Conservation (phyloP, 352 stramenopile species). For the Phytophthora pinifolia region DNA sequence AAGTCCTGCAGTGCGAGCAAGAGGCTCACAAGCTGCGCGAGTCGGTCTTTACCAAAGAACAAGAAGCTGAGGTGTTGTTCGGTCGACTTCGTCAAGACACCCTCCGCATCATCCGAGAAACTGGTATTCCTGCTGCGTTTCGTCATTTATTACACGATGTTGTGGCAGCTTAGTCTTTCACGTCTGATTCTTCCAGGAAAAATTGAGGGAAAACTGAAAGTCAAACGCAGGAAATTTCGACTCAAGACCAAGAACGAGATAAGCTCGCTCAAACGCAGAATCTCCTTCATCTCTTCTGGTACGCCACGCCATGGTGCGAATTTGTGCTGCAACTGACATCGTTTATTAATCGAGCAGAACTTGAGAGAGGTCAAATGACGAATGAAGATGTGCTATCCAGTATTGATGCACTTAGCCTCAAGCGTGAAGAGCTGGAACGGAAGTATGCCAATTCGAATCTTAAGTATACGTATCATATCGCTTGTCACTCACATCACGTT, state of each 20-base stretch:
- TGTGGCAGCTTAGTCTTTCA: not conserved
- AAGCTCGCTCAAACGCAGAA: constrained; percentile 38
- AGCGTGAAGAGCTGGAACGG: constrained; percentile 34
- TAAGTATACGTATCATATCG: not conserved
- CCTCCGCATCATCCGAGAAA: constrained; percentile 32
- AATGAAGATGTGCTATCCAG: constrained; percentile 45
- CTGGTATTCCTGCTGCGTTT: constrained; percentile 25
- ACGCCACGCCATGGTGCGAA: not conserved
- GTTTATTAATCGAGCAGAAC: constrained; percentile 26
- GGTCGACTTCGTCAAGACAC: constrained; percentile 36
- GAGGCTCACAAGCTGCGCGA: constrained; percentile 31
- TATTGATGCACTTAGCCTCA: constrained; percentile 25
- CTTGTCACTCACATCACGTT: constrained; percentile 1
- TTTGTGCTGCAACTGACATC: constrained; percentile 5
- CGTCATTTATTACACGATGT: not conserved
- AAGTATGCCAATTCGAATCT: constrained; percentile 21
- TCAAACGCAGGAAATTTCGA: constrained; percentile 46
- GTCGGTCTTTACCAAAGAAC: constrained; percentile 38
- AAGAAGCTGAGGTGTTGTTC: constrained; percentile 34
- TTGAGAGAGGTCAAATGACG: constrained; percentile 49
- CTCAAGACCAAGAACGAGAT: constrained; percentile 51
- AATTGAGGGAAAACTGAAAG: constrained; percentile 40
- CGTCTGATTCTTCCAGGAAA: constrained; percentile 23
- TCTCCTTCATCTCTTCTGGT: constrained; percentile 42
- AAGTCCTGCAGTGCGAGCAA: constrained; percentile 25